Base-by-base conservation (phyloP, 108 stramenopile species). In the Skeletonema menzelii region DNA sequence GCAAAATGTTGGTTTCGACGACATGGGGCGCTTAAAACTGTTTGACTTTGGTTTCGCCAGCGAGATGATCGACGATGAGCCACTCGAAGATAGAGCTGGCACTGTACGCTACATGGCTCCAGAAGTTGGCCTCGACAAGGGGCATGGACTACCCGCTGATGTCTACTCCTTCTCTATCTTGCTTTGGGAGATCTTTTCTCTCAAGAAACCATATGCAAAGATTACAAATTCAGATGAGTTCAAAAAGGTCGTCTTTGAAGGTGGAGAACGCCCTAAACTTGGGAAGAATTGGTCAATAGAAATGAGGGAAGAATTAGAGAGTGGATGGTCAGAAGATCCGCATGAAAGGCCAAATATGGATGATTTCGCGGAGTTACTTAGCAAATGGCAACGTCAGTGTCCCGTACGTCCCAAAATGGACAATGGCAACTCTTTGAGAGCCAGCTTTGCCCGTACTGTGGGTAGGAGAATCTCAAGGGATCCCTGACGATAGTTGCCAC, bases 11-110 rank as follows among this genome's bases (percentile, higher is more conserved):
- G 92, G 92, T 20, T 87, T 94, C 47, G 79, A 79, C 32, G 40
- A 59, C 4, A 69, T 85, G 35, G 78, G 70, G 28, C 55, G 55
- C 4, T 75, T 91, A n/a, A 84, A 90, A 67, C 20, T 94, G 27
- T 91, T 91, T 79, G 93, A 94, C 67, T 94, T 94, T 73, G 93
- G 93, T 4, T 80, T 94, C 30, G 79, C 79, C 32, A 64, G 27
- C 17, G 6, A 22, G 7, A 53, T n/a, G 24, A 22, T 22, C 49
- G 49, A 22, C 20, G 49, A 8, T 53, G 79, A 69, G 1, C 63
- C 63, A 19, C 53, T 76, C 4, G 63, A 63, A 2, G 75, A 76
- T 27, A 76, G 66, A 58, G 75, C 70, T 12, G 77, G 77, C 12
- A 78, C 77, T 1, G 28, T 49, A 11, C 64, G 77, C 14, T 77